A percentile compares a stretch with the other conserved stretches of the same genome.
Conservation (phyloP, 805 yeast species). For the Maudiozyma pseudohumilis region DNA sequence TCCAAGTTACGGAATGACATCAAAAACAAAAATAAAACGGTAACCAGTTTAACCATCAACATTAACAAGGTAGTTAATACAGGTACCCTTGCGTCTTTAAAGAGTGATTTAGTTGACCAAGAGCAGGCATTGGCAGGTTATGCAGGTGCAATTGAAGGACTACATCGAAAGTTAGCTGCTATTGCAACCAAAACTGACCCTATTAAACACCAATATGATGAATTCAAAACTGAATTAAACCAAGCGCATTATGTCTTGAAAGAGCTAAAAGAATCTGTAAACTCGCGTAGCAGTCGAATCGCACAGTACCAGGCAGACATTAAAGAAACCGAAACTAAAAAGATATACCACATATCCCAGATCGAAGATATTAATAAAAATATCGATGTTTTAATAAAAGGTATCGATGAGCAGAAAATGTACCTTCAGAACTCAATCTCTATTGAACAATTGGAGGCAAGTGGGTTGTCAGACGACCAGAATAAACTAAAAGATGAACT, state of each 20-base stretch:
- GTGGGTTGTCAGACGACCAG: constrained; percentile 33
- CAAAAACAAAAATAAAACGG: constrained; percentile 22
- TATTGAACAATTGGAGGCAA: constrained; percentile 35
- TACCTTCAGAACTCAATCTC: constrained; percentile 37
- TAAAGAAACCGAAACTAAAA: constrained; percentile 15
- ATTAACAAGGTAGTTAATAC: constrained; percentile 25
- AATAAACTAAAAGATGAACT: constrained; percentile 44
- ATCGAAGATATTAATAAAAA: constrained; percentile 18
- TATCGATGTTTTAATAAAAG: constrained; percentile 21
- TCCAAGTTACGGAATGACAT: constrained; percentile 19
- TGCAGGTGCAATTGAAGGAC: constrained; percentile 19
- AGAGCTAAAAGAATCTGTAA: constrained; percentile 12
- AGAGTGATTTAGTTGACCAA: constrained; percentile 17
- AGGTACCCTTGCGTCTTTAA: constrained; percentile 17
- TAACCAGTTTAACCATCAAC: constrained; percentile 18
- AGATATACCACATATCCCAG: constrained; percentile 9
- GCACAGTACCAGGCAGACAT: constrained; percentile 21
- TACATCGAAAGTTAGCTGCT: constrained; percentile 15
- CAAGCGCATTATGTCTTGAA: constrained; percentile 9
- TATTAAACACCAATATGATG: constrained; percentile 12
- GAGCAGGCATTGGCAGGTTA: constrained; percentile 20
- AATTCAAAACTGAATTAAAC: constrained; percentile 7
- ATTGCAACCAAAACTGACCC: constrained; percentile 14
- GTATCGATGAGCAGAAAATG: constrained; percentile 19
- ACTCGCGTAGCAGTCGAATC: constrained; percentile 11